Percentiles rank a stretch among this genome's conserved stretches.
These are phyloP conservation scores for Huntiella omanensis DNA, from an alignment of 2,329 filamentous ascomycete genomes.

Conservation along the genomic window DNA sequence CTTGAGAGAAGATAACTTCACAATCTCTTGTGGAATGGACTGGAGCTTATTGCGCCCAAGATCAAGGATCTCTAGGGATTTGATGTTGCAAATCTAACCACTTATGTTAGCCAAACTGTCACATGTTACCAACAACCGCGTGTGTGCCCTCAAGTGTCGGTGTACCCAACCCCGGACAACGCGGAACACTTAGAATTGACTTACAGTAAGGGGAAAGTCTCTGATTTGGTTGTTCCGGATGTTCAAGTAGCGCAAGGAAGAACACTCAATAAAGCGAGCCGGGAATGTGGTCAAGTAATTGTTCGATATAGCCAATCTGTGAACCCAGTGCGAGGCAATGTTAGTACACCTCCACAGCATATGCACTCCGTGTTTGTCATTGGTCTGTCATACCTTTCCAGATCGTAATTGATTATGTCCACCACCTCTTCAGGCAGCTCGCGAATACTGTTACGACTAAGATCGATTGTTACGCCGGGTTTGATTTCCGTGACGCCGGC, in stretches of 20 bases:
- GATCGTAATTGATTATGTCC: constrained; percentile 53
- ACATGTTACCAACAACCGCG: neutral
- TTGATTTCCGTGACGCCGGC: constrained; percentile 37
- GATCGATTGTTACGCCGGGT: constrained; percentile 58
- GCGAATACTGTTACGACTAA: constrained; percentile 57
- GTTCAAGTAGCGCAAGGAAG: constrained; percentile 61
- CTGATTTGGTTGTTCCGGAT: constrained; percentile 57
- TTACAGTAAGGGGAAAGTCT: constrained; percentile 39
- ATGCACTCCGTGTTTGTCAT: neutral
- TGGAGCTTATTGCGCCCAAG: constrained; percentile 74
- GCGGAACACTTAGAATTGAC: constrained; percentile 11
- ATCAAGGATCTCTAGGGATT: constrained; percentile 79
- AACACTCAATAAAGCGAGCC: constrained; percentile 53
- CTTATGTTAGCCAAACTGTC: neutral
- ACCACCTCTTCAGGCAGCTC: constrained; percentile 55
- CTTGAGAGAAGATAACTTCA: constrained; percentile 65
- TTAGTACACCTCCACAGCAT: constrained; percentile 6
- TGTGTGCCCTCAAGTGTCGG: neutral
- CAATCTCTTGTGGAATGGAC: constrained; percentile 59
- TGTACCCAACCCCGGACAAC: neutral
- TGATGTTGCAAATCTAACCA: constrained; percentile 61
- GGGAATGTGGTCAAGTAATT: constrained; percentile 57
- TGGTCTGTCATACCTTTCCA: constrained; percentile 39
- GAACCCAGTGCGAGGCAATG: neutral
- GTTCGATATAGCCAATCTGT: constrained; percentile 62